Evolutionary conservation across 345 rosid genomes (phyloP).

Genomic region (Hypericum androsaemum): DNA sequence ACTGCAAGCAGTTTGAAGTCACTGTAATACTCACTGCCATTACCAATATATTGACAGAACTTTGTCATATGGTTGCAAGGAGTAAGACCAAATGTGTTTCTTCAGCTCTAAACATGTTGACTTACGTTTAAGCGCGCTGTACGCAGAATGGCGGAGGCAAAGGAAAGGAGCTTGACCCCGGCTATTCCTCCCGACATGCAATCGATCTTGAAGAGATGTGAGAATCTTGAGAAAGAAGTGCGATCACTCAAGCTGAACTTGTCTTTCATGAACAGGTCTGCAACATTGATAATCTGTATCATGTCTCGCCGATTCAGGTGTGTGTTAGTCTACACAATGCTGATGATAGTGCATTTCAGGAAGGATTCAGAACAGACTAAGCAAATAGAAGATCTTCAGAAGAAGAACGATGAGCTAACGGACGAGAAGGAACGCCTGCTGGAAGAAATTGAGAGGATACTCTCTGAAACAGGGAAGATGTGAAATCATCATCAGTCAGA

Average conservation of each 20-base stretch:
- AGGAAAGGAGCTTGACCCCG: slow-evolving; percentile 46
- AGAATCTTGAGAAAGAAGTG: slow-evolving; percentile 70
- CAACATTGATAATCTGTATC: background rate
- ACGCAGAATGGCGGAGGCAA: slow-evolving; percentile 83
- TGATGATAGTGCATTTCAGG: slow-evolving; percentile 22
- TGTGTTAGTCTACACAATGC: background rate
- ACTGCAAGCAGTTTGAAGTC: background rate
- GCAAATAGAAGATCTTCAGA: slow-evolving; percentile 66
- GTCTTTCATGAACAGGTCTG: slow-evolving; percentile 67
- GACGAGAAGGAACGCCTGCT: slow-evolving; percentile 60
- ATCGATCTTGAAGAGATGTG: slow-evolving; percentile 47
- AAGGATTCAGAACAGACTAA: slow-evolving; percentile 73
- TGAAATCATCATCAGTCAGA: slow-evolving; percentile 6
- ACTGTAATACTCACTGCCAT: no score
- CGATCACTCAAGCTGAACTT: slow-evolving; percentile 64
- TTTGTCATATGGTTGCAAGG: no score
- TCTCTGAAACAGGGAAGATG: slow-evolving; percentile 31
- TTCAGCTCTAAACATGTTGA: background rate
- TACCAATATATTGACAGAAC: no score
- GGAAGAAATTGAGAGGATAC: slow-evolving; percentile 54
- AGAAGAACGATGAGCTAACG: slow-evolving; percentile 42
- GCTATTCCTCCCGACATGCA: slow-evolving; percentile 50
- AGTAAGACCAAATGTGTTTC: no score
- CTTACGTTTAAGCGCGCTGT: background rate
- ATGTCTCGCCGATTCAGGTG: background rate